Conservation (phyloP, 257 asterid species). For the Solanum commersonii region DNA sequence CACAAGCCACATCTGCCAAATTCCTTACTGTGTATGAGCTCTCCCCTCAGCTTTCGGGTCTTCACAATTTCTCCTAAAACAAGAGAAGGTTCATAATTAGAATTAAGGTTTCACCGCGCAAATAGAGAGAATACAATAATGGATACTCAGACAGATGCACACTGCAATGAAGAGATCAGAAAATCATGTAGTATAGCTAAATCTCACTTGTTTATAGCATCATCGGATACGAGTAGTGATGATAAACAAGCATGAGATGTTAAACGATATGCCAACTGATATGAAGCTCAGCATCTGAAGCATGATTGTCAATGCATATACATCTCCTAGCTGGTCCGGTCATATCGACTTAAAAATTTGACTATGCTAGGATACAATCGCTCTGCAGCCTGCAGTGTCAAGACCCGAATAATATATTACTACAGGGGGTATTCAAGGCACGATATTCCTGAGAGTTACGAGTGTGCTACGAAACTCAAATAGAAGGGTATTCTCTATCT, state of each 20-base stretch:
- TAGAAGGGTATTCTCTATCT: not conserved
- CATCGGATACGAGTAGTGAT: not conserved
- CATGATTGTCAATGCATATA: not conserved
- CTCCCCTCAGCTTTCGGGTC: not conserved
- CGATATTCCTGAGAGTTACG: not conserved
- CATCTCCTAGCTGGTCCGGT: slow-evolving; percentile 4
- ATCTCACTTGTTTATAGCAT: not conserved
- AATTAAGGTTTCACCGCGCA: not conserved
- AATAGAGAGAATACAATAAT: not conserved
- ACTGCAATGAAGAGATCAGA: not conserved
- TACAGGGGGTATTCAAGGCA: not conserved
- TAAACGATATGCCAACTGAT: not conserved
- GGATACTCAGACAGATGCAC: not conserved
- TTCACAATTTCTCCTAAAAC: not conserved
- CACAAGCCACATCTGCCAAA: not conserved
- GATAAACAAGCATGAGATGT: not conserved
- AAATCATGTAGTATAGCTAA: not conserved
- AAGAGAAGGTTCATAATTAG: not conserved
- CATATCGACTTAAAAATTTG: slow-evolving; percentile 50
- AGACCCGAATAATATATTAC: not conserved
- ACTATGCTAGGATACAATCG: slow-evolving; percentile 65
- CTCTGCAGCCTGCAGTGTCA: slow-evolving; percentile 55
- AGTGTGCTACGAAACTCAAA: not conserved
- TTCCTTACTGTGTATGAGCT: not conserved
- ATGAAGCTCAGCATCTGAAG: not conserved